Conservation (phyloP, 345 rosid genomes). For the Gossypium rotundifolium region DNA sequence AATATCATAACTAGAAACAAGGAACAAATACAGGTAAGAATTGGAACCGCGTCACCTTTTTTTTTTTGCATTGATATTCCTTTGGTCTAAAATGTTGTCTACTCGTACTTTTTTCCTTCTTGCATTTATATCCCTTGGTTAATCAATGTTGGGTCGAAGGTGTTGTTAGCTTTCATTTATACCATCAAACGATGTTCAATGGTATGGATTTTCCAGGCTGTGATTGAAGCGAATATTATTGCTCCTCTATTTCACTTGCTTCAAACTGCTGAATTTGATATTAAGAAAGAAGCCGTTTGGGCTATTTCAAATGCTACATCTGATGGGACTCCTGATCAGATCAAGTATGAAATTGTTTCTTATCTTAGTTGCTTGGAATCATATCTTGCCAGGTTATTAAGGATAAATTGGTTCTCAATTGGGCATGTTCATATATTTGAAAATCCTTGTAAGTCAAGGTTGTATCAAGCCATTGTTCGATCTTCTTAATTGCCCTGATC, state of each 20-base stretch:
- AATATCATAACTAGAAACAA: constrained; percentile 85
- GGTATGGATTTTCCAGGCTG: constrained; percentile 37
- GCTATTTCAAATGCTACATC: constrained; percentile 87
- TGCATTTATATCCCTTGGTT: neutral
- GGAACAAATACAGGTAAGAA: constrained; percentile 75
- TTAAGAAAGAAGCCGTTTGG: constrained; percentile 91
- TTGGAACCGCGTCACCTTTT: neutral
- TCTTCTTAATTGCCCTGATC: constrained; percentile 76
- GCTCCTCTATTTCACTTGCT: constrained; percentile 59
- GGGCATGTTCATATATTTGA: constrained; percentile 5
- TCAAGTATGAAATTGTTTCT: constrained; percentile 41
- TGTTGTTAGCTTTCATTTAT: neutral
- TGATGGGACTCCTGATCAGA: constrained; percentile 79
- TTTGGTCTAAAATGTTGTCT: no score
- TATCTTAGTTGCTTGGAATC: neutral
- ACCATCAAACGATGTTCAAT: neutral
- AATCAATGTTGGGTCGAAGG: neutral
- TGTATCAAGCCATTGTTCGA: constrained; percentile 80
- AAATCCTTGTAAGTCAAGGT: constrained; percentile 64
- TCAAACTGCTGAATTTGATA: constrained; percentile 78
- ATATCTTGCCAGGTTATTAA: neutral
- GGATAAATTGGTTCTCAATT: neutral
- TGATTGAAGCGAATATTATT: constrained; percentile 61
- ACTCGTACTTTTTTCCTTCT: neutral
- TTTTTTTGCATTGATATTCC: neutral